Evolutionary conservation across 495 filamentous ascomycete genomes (phyloP).

Genomic region (Zalerion maritima): DNA sequence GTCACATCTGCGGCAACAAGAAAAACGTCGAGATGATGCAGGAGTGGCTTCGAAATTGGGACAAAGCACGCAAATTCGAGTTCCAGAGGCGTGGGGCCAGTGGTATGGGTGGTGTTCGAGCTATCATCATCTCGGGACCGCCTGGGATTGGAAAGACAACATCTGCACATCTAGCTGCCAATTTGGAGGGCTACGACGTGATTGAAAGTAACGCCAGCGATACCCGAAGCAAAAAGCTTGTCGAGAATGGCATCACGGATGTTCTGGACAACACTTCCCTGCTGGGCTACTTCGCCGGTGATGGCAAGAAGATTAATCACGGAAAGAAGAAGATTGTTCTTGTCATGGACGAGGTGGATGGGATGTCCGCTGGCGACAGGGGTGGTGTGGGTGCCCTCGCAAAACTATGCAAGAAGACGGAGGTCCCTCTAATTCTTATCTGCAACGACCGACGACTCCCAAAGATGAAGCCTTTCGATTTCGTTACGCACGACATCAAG

Average conservation of each 20-base stretch:
- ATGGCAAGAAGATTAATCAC: constrained; percentile 62
- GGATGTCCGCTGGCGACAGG: constrained; percentile 94
- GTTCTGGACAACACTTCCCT: constrained; percentile 89
- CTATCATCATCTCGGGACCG: constrained; percentile 85
- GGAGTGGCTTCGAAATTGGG: constrained; percentile 73
- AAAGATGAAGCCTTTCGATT: constrained; percentile 97
- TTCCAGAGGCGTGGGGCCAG: constrained; percentile 74
- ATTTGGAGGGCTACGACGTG: constrained; percentile 83
- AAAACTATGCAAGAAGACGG: constrained; percentile 83
- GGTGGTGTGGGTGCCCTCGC: constrained; percentile 92
- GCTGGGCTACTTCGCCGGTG: constrained; percentile 79
- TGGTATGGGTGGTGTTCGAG: constrained; percentile 61
- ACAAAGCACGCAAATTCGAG: constrained; percentile 49
- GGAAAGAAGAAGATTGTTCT: constrained; percentile 84
- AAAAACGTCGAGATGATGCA: constrained; percentile 76
- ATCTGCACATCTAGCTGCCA: constrained; percentile 85
- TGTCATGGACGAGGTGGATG: constrained; percentile 98
- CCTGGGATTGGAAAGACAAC: constrained; percentile 98
- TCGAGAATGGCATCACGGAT: constrained; percentile 72
- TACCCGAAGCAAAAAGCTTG: constrained; percentile 91
- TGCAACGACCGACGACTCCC: constrained; percentile 87
- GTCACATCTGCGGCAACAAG: constrained; percentile 95
- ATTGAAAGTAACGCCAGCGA: constrained; percentile 95
- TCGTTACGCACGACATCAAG: constrained; percentile 64
- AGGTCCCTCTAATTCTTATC: constrained; percentile 90